Base-by-base conservation (phyloP, 305 asterid genomes). In the Euphrasia arctica region DNA sequence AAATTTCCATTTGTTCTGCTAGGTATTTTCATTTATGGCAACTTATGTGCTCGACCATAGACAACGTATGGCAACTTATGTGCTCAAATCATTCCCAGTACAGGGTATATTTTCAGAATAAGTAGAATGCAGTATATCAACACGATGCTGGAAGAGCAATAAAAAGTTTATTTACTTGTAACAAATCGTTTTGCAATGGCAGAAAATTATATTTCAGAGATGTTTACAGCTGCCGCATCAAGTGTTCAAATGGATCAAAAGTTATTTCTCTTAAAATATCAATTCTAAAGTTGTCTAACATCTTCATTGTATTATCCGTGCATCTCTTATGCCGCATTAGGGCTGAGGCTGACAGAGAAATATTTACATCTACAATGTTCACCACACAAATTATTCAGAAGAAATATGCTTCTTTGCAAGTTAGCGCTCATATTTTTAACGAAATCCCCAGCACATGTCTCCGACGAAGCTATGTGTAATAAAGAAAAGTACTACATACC, bases 71-170 rank as follows among this genome's bases (percentile, higher is more conserved):
- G 29, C 29, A 32, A 64, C 52, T 58, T 64, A 15, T 14, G 29
- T 41, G 52, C 18, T 41, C 18, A 41, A 25, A 9, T 45, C 25
- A n/a, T 65, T 56, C 15, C 31, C 28, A 25, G 25, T 36, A 32
- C 18, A 49, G 42, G 50, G 50, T 36, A 32, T 8, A 15, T 2
- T 45, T 32, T 54, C 56, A 45, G 66, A 47, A 61, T 51, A 18
- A 14, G 8, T 32, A 49, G 48, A 13, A 11, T 45, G 41, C 9
- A 11, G 42, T 28, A 62, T 43, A 18, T 54, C 67, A 62, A 28
- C 48, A 50, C 9, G 59, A 64, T 64, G 13, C 65, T 49, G 50
- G 11, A 39, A 51, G 39, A 45, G 66, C 60, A 68, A 28, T 39
- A 9, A n/a, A 11, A 49, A 18, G 27, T 32, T 32, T 32, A 32